Conservation (phyloP, 306 rosid genomes). For the Heteromeles arbutifolia region DNA sequence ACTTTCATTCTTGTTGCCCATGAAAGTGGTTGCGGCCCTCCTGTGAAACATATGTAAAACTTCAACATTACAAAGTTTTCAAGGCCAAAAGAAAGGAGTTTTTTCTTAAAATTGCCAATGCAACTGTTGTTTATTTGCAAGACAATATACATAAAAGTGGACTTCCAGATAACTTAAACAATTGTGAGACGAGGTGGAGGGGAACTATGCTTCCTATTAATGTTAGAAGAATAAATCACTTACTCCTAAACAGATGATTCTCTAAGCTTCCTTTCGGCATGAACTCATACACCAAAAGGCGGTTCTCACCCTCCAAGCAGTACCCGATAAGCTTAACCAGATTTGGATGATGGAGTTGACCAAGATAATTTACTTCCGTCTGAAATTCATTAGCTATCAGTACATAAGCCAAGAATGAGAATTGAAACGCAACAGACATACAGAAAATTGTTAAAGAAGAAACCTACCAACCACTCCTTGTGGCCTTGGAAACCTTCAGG, state of each 20-base stretch:
- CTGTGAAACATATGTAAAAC: conserved; percentile 35
- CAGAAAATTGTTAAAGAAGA: background rate
- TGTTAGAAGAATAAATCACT: conserved; percentile 15
- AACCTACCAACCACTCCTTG: conserved; percentile 94
- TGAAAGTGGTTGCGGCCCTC: conserved; percentile 85
- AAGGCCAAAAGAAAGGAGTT: background rate
- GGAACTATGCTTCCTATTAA: background rate
- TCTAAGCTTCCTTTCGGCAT: conserved; percentile 96
- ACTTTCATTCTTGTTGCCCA: conserved; percentile 92
- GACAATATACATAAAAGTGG: background rate
- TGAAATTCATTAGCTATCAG: conserved; percentile 33
- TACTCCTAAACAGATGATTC: conserved; percentile 90
- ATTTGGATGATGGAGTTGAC: conserved; percentile 84
- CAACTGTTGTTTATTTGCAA: background rate
- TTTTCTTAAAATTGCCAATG: background rate
- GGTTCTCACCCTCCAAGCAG: conserved; percentile 84
- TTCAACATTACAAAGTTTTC: background rate
- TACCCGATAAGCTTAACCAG: conserved; percentile 85
- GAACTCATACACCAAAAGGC: conserved; percentile 88
- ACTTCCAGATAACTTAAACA: background rate
- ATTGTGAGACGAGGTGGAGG: background rate
- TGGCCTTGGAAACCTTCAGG: conserved; percentile 91
- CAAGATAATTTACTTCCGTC: conserved; percentile 94
- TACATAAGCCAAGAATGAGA: conserved; percentile 9
- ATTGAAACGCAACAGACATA: background rate